Conservation (phyloP, 768 basidiomycete species). For the Paxillus involutus region DNA sequence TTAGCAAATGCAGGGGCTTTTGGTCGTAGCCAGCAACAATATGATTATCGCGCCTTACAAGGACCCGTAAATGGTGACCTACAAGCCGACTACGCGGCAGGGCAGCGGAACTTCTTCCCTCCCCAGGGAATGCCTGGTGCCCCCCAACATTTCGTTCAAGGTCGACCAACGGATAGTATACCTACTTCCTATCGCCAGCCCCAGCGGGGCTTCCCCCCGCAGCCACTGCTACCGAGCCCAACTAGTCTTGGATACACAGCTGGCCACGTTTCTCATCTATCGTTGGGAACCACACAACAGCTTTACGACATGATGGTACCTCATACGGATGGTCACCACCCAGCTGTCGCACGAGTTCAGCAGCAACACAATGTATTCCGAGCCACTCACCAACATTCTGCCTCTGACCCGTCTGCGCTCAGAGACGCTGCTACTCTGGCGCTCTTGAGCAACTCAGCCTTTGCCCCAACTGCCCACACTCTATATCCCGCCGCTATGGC, state of each 20-base stretch:
- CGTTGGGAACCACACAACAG: slow-evolving; percentile 73
- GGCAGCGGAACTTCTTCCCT: slow-evolving; percentile 56
- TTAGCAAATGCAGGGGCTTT: slow-evolving; percentile 47
- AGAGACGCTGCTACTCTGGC: slow-evolving; percentile 71
- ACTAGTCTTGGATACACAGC: slow-evolving; percentile 52
- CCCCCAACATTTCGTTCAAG: slow-evolving; percentile 48
- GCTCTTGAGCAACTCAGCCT: slow-evolving; percentile 57
- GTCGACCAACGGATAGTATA: slow-evolving; percentile 50
- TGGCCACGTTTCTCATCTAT: slow-evolving; percentile 65
- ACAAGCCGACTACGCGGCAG: slow-evolving; percentile 55
- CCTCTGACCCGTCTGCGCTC: slow-evolving; percentile 77
- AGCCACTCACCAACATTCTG: slow-evolving; percentile 75
- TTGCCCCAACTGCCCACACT: slow-evolving; percentile 43
- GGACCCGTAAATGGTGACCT: slow-evolving; percentile 20
- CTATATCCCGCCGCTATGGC: slow-evolving; percentile 51
- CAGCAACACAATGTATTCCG: slow-evolving; percentile 78
- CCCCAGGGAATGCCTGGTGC: slow-evolving; percentile 40
- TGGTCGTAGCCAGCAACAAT: slow-evolving; percentile 54
- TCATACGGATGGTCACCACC: slow-evolving; percentile 50
- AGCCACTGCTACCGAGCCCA: slow-evolving; percentile 53
- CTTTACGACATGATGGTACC: slow-evolving; percentile 78
- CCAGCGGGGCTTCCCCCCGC: slow-evolving; percentile 58
- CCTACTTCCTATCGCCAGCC: slow-evolving; percentile 60
- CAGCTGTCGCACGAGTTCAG: slow-evolving; percentile 73
- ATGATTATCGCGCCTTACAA: slow-evolving; percentile 48